Evolutionary conservation across 2,329 filamentous ascomycete species (phyloP).

Genomic region (Phaeophleospora eucalypticola): DNA sequence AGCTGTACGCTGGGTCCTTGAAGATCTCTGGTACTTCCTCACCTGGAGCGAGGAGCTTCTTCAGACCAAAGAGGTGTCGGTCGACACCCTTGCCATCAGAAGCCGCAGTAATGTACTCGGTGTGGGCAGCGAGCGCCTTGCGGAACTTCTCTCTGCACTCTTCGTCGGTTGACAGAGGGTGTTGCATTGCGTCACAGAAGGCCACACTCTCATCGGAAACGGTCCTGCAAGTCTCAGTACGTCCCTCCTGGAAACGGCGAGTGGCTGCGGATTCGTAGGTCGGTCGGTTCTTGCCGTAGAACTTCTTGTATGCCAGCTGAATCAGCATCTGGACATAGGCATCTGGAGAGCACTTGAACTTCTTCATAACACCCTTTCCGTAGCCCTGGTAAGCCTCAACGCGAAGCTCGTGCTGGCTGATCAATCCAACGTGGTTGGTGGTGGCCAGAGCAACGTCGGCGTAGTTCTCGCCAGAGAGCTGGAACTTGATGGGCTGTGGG

Average conservation of each 20-base stretch:
- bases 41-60: conserved; percentile 77
- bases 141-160: conserved; percentile 72
- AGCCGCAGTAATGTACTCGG: conserved; percentile 86
- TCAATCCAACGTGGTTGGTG: conserved; percentile 74
- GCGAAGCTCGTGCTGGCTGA: conserved; percentile 81
- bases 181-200: conserved; percentile 84
- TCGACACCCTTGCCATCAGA: conserved; percentile 92
- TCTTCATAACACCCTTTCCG: conserved; percentile 97
- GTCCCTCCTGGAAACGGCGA: conserved; percentile 90
- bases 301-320: conserved; percentile 96
- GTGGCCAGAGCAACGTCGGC: conserved; percentile 74
- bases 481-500: conserved; percentile 72
- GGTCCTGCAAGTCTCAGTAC: conserved; percentile 90
- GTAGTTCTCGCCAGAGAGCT: conserved; percentile 68
- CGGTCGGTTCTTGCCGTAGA: conserved; percentile 96
- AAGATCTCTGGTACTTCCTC: conserved; percentile 80
- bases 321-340: conserved; percentile 99
- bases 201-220: conserved; percentile 88
- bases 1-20: conserved; percentile 78
- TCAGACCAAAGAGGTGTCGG: conserved; percentile 93
- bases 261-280: conserved; percentile 97
- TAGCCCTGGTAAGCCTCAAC: conserved; percentile 97
- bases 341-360: conserved; percentile 97
- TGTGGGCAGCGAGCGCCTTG: conserved; percentile 73
- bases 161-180: conserved; percentile 60